Evolutionary conservation across 371 early-diverging fungal genomes (phyloP), one percentile per base, ranked within the genome.

Genomic region (Rhizopus microsporus): DNA sequence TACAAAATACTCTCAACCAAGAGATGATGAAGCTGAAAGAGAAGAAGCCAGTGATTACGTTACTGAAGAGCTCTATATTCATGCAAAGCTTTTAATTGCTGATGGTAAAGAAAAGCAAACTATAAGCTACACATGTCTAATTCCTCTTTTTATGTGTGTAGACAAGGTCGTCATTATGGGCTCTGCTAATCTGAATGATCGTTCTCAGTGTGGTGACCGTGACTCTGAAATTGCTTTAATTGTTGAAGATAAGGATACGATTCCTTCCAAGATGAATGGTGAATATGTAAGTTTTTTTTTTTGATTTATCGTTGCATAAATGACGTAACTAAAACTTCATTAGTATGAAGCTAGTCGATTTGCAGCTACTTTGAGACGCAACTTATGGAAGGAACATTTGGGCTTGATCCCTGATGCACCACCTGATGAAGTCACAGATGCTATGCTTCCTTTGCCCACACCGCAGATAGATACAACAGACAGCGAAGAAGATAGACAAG

Each of bases 111-210:
- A 31, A 5, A 13, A 33, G 31, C 33, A 1, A 6, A 15, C 7
- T 23, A 29, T 17, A 4, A 49, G 32, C 6, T 10, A 49, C 2
- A 46, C 30, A 9, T 16, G 17, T 23, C 23, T 23, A 23, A 23
- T 17, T 15, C 46, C 7, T 0, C n/a, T 17, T 5, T 39, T 40
- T 5, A 29, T 49, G 17, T 30, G 9, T 56, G 12, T 56, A 77
- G 94, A 93, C 64, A 81, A 81, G 12, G 75, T 79, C 35, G 89
- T 90, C 38, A 83, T 97, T 50, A 85, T 91, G 76, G 97, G 97
- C 17, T 92, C 92, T 16, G 92, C 95, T 56, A 96, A 96, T 73
- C 77, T 96, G 64, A 97, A 97, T 71, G 94, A 93, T 71, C 90
- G 97, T 8, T 93, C 93, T 4, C 89, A 93, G 76, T 72, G 86